Evolutionary conservation across 371 early-diverging fungal species (phyloP).

Genomic region (Lichtheimia hyalospora): DNA sequence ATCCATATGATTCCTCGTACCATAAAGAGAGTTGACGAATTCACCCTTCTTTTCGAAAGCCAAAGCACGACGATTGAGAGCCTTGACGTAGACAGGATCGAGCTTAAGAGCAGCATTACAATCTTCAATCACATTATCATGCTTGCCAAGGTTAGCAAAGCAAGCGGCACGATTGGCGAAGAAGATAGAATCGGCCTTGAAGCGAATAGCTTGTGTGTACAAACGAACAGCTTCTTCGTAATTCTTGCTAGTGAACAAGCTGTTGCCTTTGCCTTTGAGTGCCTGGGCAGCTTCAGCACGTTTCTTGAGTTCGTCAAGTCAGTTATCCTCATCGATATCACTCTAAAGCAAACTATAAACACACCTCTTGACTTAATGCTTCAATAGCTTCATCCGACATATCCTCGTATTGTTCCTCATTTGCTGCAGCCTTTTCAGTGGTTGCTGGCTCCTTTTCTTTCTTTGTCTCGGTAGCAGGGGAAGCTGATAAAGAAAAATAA

Average conservation of each 20-base stretch:
- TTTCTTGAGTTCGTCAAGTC: conserved; percentile 31
- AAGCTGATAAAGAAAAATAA: too few relatives aligned
- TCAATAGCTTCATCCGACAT: conserved; percentile 65
- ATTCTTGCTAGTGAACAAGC: conserved; percentile 77
- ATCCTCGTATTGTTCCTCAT: conserved; percentile 40
- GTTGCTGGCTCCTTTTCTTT: too few relatives aligned
- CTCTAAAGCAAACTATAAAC: neutral
- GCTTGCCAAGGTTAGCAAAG: conserved; percentile 70
- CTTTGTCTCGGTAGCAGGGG: too few relatives aligned
- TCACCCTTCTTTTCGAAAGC: conserved; percentile 72
- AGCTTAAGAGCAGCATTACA: conserved; percentile 70
- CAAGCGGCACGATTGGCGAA: conserved; percentile 96
- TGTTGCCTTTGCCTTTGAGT: conserved; percentile 89
- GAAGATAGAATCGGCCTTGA: conserved; percentile 79
- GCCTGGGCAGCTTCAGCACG: conserved; percentile 65
- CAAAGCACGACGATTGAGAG: conserved; percentile 82
- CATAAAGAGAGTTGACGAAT: conserved; percentile 80
- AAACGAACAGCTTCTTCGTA: conserved; percentile 83
- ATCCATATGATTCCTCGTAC: conserved; percentile 21
- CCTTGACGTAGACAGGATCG: conserved; percentile 81
- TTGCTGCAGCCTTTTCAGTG: conserved; percentile 15
- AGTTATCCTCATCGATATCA: too few relatives aligned
- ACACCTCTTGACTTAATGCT: conserved; percentile 49
- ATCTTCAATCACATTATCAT: conserved; percentile 74
- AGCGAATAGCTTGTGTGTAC: conserved; percentile 87